Conservation (phyloP, 2,329 filamentous ascomycete species). For the Tolypocladium ophioglossoides region DNA sequence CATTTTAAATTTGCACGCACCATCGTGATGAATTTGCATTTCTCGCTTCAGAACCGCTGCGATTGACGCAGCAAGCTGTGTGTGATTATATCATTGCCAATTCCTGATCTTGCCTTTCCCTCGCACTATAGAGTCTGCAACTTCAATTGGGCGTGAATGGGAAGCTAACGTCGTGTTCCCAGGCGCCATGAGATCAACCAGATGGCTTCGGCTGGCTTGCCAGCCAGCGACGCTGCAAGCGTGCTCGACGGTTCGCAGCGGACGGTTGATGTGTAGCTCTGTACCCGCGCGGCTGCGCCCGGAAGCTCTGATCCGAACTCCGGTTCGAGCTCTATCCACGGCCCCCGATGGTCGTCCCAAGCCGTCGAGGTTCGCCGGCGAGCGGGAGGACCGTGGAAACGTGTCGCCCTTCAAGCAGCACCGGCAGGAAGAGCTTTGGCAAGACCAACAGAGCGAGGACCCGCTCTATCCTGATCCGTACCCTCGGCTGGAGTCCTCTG, state of each 20-base stretch:
- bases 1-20: background rate
- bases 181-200: conserved; percentile 26
- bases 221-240: conserved; percentile 10
- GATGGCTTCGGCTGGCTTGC: conserved; percentile 25
- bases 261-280: conserved; percentile 1
- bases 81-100: conserved; percentile 30
- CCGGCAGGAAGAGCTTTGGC: conserved; percentile 19
- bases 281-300: background rate
- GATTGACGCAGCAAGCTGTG: conserved; percentile 35
- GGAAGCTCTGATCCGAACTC: background rate
- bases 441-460: conserved; percentile 22
- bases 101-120: conserved; percentile 19
- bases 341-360: conserved; percentile 5
- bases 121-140: background rate
- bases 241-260: conserved; percentile 1
- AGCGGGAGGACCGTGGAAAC: conserved; percentile 10
- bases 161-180: conserved; percentile 2
- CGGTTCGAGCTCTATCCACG: conserved; percentile 10
- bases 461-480: conserved; percentile 24
- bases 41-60: conserved; percentile 39
- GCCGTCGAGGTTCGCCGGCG: conserved; percentile 8
- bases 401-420: conserved; percentile 26
- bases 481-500: conserved; percentile 20
- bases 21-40: conserved; percentile 31
- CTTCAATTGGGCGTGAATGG: background rate